A percentile compares a stretch with the other conserved stretches of the same genome.
Conservation (phyloP, 2,329 filamentous ascomycete genomes). For the Biscogniauxia mediterranea region DNA sequence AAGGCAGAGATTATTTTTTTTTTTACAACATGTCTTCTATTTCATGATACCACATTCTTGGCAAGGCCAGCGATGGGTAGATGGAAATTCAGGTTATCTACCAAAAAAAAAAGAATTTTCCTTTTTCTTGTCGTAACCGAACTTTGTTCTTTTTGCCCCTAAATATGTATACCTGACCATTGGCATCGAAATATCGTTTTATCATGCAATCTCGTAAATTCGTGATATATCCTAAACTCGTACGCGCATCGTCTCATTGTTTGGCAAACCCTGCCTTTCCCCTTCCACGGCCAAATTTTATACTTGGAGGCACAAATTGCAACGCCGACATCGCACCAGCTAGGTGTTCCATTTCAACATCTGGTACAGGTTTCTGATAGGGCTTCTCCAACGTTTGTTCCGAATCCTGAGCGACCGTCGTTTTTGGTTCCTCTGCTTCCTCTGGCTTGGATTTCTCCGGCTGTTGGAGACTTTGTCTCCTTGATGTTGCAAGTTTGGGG, state of each 20-base stretch:
- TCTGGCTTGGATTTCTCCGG: slow-evolving; percentile 15
- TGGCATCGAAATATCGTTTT: slow-evolving; percentile 9
- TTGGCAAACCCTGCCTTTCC: slow-evolving; percentile 53
- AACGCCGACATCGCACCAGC: slow-evolving; percentile 68
- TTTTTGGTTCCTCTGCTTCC: slow-evolving; percentile 7
- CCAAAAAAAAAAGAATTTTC: too few species aligned
- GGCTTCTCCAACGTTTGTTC: slow-evolving; percentile 13
- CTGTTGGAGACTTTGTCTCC: slow-evolving; percentile 31
- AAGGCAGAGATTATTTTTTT: neutral
- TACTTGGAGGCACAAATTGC: slow-evolving; percentile 66
- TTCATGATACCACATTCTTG: slow-evolving; percentile 2
- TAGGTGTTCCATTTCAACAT: slow-evolving; percentile 61
- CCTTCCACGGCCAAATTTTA: slow-evolving; percentile 62
- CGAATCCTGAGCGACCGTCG: slow-evolving; percentile 1
- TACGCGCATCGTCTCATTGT: slow-evolving; percentile 33
- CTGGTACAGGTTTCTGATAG: slow-evolving; percentile 29
- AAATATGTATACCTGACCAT: slow-evolving; percentile 6
- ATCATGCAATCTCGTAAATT: slow-evolving; percentile 16
- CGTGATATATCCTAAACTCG: slow-evolving; percentile 15
- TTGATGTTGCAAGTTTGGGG: slow-evolving; percentile 20
- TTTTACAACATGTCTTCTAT: neutral
- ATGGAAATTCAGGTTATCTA: neutral
- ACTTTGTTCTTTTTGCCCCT: neutral
- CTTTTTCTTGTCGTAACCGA: neutral
- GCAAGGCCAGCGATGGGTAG: neutral